Base-by-base conservation (phyloP, 805 yeast genomes). In the Komagataella pastoris region DNA sequence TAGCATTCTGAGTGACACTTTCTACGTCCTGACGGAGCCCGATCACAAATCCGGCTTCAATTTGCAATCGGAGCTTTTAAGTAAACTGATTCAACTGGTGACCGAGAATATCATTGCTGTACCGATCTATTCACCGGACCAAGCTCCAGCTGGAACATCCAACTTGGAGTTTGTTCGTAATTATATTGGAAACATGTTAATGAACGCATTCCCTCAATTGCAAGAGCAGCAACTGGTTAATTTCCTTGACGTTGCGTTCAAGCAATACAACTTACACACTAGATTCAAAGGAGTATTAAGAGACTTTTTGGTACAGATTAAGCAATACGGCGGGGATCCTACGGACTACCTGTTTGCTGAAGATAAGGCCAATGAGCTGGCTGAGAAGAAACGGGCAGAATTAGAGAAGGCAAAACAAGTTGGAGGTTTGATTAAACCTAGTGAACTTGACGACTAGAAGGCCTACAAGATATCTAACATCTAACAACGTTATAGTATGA, bases 31-130 rank as follows among this genome's bases (percentile, higher is more conserved):
- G 53, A 93, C 99, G 2, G 98, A 93, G 66, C 83, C 97, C 7
- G 99, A 93, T 67, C 99, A 93, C 68, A 91, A 93, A 70, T 88
- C 98, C 24, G 98, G 98, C 1, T 93, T 93, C 72, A 79, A 84
- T 55, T 77, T 82, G 58, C 99, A 93, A 70, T 76, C 95, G 6
- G 85, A 85, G 61, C 74, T 95, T 56, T 75, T 93, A 59, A 83
- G 95, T 53, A 85, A 82, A 64, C 75, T 93, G 69, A 80, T 93
- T 56, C 86, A 86, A 54, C 72, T 91, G 54, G 93, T 91, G 12
- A 87, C 87, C 64, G 84, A 80, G 55, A 76, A 81, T 54, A 81
- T 79, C 55, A 86, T 93, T 52, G 69, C 77, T 12, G 83, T 79
- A 49, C 95, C 98, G 30, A 73, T 93, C 53, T 91, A 88, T 63